phyloP scores from a whole-genome alignment of 2,329 filamentous ascomycete genomes.

The Neonectria magnoliae region DNA sequence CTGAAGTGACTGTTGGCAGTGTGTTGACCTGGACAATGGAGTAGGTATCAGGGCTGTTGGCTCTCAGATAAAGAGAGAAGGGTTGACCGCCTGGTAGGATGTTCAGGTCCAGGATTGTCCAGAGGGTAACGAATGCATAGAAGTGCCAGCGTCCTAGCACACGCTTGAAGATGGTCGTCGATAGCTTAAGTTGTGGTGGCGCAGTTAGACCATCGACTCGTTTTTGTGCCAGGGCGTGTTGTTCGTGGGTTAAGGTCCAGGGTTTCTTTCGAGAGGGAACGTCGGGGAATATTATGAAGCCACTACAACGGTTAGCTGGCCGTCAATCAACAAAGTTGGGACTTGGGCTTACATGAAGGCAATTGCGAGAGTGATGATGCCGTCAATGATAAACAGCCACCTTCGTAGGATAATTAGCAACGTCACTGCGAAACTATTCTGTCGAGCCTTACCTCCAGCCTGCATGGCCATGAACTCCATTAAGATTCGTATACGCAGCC shows the following conservation, averaged over 20 bases:
- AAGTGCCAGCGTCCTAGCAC: slow-evolving; percentile 53
- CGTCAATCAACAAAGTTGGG: fast-evolving
- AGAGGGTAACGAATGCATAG: slow-evolving; percentile 51
- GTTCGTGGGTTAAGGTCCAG: slow-evolving; percentile 42
- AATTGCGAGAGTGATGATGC: slow-evolving; percentile 65
- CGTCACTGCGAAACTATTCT: too few relatives aligned
- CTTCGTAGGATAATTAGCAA: neutral
- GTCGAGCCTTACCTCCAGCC: slow-evolving; percentile 21
- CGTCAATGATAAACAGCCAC: slow-evolving; percentile 70
- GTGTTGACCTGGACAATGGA: slow-evolving; percentile 54
- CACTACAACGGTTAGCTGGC: slow-evolving; percentile 26
- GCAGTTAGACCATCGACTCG: slow-evolving; percentile 43
- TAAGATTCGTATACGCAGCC: slow-evolving; percentile 63
- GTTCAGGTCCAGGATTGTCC: slow-evolving; percentile 52
- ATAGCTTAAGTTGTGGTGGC: slow-evolving; percentile 45
- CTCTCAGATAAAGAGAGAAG: slow-evolving; percentile 54
- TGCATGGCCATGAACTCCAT: slow-evolving; percentile 56
- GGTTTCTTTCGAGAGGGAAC: slow-evolving; percentile 45
- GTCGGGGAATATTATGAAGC: slow-evolving; percentile 49
- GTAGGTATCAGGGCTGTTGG: slow-evolving; percentile 47
- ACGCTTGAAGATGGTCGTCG: slow-evolving; percentile 48
- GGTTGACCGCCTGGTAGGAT: slow-evolving; percentile 47
- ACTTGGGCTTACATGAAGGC: slow-evolving; percentile 50
- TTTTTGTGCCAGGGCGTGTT: slow-evolving; percentile 46
- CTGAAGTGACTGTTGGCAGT: slow-evolving; percentile 52